Evolutionary conservation across 371 early-diverging fungal species (phyloP).

Genomic region (Circinella minor): DNA sequence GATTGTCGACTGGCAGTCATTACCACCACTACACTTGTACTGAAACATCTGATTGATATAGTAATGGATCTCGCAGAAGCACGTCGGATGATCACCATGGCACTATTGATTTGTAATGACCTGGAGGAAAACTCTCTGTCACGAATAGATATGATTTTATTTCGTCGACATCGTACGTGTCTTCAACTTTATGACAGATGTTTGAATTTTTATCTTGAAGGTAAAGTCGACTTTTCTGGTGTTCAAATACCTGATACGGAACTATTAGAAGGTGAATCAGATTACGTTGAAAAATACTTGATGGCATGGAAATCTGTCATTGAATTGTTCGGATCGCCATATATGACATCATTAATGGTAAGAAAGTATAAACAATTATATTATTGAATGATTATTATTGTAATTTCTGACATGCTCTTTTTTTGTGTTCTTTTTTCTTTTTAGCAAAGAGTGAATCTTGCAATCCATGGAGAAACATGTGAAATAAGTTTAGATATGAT

Average conservation of each 20-base stretch:
- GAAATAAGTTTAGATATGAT: constrained; percentile 5
- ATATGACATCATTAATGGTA: constrained; percentile 4
- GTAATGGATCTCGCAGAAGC: constrained; percentile 1
- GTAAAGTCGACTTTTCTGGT: not conserved
- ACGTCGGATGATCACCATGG: constrained; percentile 7
- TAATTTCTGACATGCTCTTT: too few species aligned
- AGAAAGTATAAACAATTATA: not conserved
- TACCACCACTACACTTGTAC: not conserved
- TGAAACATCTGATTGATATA: not conserved
- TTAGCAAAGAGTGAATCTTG: not conserved
- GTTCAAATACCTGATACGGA: not conserved
- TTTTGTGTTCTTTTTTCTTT: not conserved
- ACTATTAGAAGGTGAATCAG: not conserved
- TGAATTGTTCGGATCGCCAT: not conserved
- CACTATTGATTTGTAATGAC: not conserved
- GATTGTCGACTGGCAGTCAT: constrained; percentile 19
- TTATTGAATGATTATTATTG: not conserved
- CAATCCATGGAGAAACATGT: not conserved
- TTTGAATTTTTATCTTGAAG: not conserved
- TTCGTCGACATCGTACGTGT: not conserved
- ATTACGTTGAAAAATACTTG: not conserved
- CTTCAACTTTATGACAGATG: not conserved
- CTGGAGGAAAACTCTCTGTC: not conserved
- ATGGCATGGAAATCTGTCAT: not conserved
- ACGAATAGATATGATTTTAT: not conserved